These are phyloP conservation scores for Cercospora sojina DNA, from an alignment of 2,329 filamentous ascomycete species.

Conservation along the genomic window DNA sequence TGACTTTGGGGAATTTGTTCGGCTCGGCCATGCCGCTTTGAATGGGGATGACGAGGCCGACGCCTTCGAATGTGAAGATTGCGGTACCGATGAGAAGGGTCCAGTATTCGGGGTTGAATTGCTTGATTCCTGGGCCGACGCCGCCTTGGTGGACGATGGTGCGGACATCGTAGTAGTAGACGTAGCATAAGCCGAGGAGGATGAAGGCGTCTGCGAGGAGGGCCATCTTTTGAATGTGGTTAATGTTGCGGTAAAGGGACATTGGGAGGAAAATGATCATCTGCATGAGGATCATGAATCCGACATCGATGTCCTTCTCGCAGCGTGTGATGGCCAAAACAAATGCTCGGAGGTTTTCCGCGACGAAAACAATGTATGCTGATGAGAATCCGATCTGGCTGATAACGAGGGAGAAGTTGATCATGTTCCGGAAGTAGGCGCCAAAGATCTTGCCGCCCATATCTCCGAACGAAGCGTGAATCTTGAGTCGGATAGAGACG, in stretches of 20 bases:
- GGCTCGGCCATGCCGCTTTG: constrained; percentile 96
- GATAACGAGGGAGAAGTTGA: constrained; percentile 87
- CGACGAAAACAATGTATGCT: constrained; percentile 95
- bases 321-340: constrained; percentile 89
- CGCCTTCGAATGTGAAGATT: constrained; percentile 98
- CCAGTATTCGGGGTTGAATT: constrained; percentile 91
- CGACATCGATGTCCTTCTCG: constrained; percentile 79
- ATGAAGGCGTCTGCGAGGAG: constrained; percentile 94
- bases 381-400: constrained; percentile 94
- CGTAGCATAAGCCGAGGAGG: constrained; percentile 82
- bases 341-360: constrained; percentile 92
- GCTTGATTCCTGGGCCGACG: constrained; percentile 72
- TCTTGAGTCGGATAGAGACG: constrained; percentile 77
- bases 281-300: constrained; percentile 88
- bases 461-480: constrained; percentile 95
- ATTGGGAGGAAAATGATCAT: constrained; percentile 94
- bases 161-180: constrained; percentile 92
- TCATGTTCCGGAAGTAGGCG: constrained; percentile 81
- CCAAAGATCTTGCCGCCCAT: constrained; percentile 92
- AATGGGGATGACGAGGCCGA: constrained; percentile 95
- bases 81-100: constrained; percentile 97
- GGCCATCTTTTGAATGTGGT: constrained; percentile 93
- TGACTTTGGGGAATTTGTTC: constrained; percentile 82
- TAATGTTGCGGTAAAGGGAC: constrained; percentile 91
- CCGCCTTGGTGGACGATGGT: constrained; percentile 73